Evolutionary conservation across 257 asterid genomes (phyloP).

Genomic region (Capsicum pubescens): DNA sequence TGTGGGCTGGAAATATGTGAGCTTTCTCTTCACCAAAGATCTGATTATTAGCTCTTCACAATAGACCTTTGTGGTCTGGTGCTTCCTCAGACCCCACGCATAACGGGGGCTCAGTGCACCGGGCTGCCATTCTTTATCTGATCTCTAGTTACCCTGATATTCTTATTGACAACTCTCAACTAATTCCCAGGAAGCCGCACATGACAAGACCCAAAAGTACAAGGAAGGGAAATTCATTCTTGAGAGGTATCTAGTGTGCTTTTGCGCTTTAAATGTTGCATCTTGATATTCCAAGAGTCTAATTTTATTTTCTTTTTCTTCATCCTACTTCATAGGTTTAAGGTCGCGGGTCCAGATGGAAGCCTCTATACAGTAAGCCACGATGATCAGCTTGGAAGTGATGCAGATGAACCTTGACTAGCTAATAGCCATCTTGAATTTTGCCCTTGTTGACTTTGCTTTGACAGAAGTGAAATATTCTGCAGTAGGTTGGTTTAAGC

Average conservation of each 20-base stretch:
- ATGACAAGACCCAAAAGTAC: conserved; percentile 63
- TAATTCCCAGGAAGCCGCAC: conserved; percentile 61
- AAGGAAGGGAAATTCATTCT: conserved; percentile 85
- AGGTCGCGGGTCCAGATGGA: conserved; percentile 77
- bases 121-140: not conserved
- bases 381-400: conserved; percentile 49
- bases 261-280: not conserved
- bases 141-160: conserved; percentile 16
- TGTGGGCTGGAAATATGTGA: conserved; percentile 94
- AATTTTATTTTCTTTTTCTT: not conserved
- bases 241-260: conserved; percentile 60
- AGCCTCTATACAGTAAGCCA: conserved; percentile 52
- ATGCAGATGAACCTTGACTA: conserved; percentile 54
- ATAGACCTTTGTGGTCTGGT: too few relatives aligned
- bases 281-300: not conserved
- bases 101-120: too few relatives aligned
- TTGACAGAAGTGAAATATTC: not conserved
- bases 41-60: not conserved
- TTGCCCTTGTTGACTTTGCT: conserved; percentile 2
- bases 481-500: not conserved
- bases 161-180: conserved; percentile 24
- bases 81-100: too few relatives aligned
- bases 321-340: conserved; percentile 50
- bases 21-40: conserved; percentile 23
- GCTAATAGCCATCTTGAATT: not conserved